Percentiles rank a stretch among this genome's conserved stretches.
Evolutionary conservation across 2,329 filamentous ascomycete genomes (phyloP).

Genomic region (Cladosporium sp.): DNA sequence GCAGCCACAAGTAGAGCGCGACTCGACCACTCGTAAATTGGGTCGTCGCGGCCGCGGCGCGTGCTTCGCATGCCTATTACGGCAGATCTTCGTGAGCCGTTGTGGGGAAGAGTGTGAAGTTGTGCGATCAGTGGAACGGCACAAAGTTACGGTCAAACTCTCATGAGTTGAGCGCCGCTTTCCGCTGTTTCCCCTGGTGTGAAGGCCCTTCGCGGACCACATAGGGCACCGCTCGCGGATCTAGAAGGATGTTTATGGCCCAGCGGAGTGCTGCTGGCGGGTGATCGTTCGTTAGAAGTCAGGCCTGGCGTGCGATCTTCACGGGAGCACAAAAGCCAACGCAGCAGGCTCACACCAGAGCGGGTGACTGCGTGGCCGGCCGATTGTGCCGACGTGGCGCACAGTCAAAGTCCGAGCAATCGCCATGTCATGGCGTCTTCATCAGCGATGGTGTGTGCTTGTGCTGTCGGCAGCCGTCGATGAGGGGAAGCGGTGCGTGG

Average conservation of each 20-base stretch:
- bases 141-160: constrained; percentile 4
- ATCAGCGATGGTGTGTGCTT: constrained; percentile 2
- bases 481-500: constrained; percentile 10
- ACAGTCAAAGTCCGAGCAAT: constrained; percentile 9
- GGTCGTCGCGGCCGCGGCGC: constrained; percentile 8
- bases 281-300: background rate
- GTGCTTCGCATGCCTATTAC: constrained; percentile 4
- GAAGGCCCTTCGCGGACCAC: constrained; percentile 11
- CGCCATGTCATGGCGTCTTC: constrained; percentile 9
- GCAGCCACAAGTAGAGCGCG: background rate
- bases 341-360: constrained; percentile 8
- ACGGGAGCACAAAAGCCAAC: constrained; percentile 14
- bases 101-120: constrained; percentile 1
- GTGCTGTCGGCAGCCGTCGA: constrained; percentile 19
- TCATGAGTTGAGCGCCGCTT: background rate
- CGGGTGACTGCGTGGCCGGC: constrained; percentile 13
- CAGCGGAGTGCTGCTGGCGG: constrained; percentile 1
- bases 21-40: background rate
- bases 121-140: background rate
- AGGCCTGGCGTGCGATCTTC: constrained; percentile 8
- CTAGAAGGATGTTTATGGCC: constrained; percentile 12
- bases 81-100: constrained; percentile 13
- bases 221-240: constrained; percentile 9
- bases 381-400: constrained; percentile 3
- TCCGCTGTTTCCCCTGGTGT: background rate